Conservation (phyloP, 768 basidiomycete genomes). For the Mrakia blollopis region DNA sequence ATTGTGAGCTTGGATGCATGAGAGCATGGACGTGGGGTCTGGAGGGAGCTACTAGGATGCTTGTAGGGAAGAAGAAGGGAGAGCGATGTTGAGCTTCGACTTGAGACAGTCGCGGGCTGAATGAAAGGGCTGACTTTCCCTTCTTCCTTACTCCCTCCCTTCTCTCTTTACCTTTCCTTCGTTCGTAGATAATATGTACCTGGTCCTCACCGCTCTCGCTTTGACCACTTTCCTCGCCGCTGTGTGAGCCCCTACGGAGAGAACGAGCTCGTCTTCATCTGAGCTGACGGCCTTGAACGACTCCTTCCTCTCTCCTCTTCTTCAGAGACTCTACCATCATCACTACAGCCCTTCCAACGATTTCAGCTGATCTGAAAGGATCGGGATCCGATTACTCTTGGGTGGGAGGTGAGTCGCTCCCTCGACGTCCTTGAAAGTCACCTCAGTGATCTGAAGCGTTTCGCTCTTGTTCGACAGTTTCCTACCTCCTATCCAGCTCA, state of each 20-base stretch:
- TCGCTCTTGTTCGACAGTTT: background rate
- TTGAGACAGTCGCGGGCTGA: too few species aligned
- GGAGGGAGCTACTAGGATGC: too few species aligned
- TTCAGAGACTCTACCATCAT: constrained; percentile 56
- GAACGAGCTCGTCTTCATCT: too few species aligned
- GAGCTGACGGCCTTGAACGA: too few species aligned
- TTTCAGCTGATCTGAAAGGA: constrained; percentile 63
- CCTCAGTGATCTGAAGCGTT: background rate
- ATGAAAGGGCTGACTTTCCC: background rate
- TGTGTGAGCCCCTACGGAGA: background rate
- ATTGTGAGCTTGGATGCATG: too few species aligned
- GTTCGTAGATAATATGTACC: background rate
- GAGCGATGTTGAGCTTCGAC: background rate
- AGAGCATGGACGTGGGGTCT: too few species aligned
- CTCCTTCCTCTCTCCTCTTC: too few species aligned
- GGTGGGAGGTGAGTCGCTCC: constrained; percentile 55
- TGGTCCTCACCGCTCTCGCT: background rate
- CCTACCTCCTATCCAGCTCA: background rate
- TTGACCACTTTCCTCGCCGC: constrained; percentile 13
- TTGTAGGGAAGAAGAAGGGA: too few species aligned
- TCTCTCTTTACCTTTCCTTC: too few species aligned
- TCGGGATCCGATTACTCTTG: constrained; percentile 72
- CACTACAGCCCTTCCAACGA: constrained; percentile 80
- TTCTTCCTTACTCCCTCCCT: background rate
- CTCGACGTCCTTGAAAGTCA: background rate